Evolutionary conservation across 2,329 filamentous ascomycete species (phyloP).

Genomic region (Ophiostoma pallidulum): DNA sequence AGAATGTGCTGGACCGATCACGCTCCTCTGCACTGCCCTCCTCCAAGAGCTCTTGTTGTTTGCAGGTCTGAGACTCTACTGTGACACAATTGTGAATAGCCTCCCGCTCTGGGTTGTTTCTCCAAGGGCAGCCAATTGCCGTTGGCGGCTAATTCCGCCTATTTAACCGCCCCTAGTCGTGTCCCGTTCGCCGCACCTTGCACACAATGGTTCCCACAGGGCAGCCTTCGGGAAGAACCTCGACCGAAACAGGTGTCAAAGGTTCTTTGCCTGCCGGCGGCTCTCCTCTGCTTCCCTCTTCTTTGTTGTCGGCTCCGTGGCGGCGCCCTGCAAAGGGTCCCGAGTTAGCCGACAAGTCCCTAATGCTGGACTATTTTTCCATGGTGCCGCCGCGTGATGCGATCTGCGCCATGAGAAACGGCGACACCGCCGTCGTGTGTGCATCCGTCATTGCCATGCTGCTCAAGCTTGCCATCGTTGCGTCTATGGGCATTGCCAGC

Average conservation of each 20-base stretch:
- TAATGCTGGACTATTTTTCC: conserved; percentile 29
- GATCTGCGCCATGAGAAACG: conserved; percentile 23
- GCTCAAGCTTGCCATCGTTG: conserved; percentile 26
- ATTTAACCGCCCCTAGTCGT: not conserved
- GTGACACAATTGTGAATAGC: not conserved
- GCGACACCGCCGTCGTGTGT: conserved; percentile 27
- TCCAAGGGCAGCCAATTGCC: not conserved
- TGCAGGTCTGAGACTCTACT: not conserved
- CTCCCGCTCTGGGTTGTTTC: not conserved
- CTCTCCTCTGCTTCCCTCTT: not conserved
- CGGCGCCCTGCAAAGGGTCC: conserved; percentile 24
- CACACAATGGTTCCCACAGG: not conserved
- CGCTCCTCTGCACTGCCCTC: too few relatives aligned
- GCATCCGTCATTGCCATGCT: conserved; percentile 22
- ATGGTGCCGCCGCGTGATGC: conserved; percentile 23
- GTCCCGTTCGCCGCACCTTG: not conserved
- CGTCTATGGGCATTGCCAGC: conserved; percentile 29
- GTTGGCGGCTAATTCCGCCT: not conserved
- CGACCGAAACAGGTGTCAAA: conserved; percentile 4
- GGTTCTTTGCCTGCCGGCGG: not conserved
- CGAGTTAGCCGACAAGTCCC: conserved; percentile 22
- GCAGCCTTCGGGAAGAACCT: not conserved
- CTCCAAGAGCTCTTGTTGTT: not conserved
- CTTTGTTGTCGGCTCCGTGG: conserved; percentile 28
- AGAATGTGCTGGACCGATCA: too few relatives aligned